Percentiles rank a stretch among this genome's conserved stretches.
Conservation (phyloP, 2,329 filamentous ascomycete species). For the Penicillium sp. region DNA sequence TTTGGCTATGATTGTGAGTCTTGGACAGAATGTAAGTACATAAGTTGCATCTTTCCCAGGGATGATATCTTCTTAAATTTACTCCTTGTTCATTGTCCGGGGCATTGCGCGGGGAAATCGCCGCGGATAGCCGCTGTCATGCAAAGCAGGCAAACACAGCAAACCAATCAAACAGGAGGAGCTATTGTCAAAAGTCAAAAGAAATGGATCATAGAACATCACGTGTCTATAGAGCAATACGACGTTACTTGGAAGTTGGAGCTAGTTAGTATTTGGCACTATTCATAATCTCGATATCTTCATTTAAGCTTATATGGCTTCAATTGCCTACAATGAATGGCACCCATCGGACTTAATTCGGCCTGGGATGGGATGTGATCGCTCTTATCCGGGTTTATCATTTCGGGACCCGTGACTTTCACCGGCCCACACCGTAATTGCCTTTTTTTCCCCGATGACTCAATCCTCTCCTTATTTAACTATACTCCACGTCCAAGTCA, state of each 20-base stretch:
- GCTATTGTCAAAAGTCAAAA: background rate
- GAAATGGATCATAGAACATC: background rate
- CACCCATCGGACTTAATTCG: background rate
- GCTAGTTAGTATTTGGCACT: no score
- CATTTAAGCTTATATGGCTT: background rate
- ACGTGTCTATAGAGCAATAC: background rate
- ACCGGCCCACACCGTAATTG: constrained; percentile 23
- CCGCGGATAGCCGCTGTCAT: constrained; percentile 30
- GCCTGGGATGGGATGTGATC: constrained; percentile 5
- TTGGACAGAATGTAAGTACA: background rate
- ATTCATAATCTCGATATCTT: no score
- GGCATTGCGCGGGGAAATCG: constrained; percentile 24
- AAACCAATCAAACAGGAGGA: constrained; percentile 3
- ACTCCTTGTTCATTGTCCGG: constrained; percentile 16
- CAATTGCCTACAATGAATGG: background rate
- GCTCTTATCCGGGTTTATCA: constrained; percentile 24
- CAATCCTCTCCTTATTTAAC: constrained; percentile 18
- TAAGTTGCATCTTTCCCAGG: background rate
- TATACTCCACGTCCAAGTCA: constrained; percentile 13
- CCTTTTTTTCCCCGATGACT: constrained; percentile 24
- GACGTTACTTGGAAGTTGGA: background rate
- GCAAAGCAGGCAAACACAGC: constrained; percentile 17
- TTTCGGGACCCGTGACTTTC: constrained; percentile 24
- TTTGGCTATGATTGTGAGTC: background rate
- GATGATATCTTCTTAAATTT: constrained; percentile 12